These are phyloP conservation scores for Porphyrellus sp. DNA, from an alignment of 1,284 basidiomycete genomes.

Conservation along the genomic window DNA sequence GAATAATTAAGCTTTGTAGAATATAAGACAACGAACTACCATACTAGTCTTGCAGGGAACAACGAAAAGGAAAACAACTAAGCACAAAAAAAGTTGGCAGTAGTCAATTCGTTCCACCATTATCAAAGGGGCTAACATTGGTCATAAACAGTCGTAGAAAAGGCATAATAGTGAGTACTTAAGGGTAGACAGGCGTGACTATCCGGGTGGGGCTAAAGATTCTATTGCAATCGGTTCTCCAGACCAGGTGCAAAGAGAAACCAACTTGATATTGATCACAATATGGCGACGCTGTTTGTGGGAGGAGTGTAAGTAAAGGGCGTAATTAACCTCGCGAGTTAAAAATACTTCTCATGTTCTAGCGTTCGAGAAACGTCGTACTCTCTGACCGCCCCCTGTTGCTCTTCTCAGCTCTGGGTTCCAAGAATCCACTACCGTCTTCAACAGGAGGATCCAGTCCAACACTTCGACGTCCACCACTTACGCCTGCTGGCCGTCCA, in stretches of 20 bases:
- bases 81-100: slow-evolving; percentile 11
- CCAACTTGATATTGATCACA: slow-evolving; percentile 10
- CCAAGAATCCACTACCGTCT: slow-evolving; percentile 17
- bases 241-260: slow-evolving; percentile 21
- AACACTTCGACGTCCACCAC: slow-evolving; percentile 47
- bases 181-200: slow-evolving; percentile 6
- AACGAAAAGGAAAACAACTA: slow-evolving; percentile 7
- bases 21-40: slow-evolving; percentile 22
- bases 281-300: slow-evolving; percentile 14
- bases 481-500: slow-evolving; percentile 49
- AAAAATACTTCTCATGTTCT: slow-evolving; percentile 12
- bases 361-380: slow-evolving; percentile 27
- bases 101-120: slow-evolving; percentile 15
- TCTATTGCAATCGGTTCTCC: slow-evolving; percentile 19
- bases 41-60: slow-evolving; percentile 9
- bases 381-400: slow-evolving; percentile 38
- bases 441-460: slow-evolving; percentile 35
- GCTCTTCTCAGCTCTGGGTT: slow-evolving; percentile 20
- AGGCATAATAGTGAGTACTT: slow-evolving; percentile 13
- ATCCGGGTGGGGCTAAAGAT: slow-evolving; percentile 12
- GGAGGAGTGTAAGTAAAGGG: slow-evolving; percentile 13
- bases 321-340: slow-evolving; percentile 8
- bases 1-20: slow-evolving; percentile 17
- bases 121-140: slow-evolving; percentile 21
- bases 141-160: slow-evolving; percentile 28